Evolutionary conservation across 192 early-diverging fungal species (phyloP).

Genomic region (Gamsiella multidivaricata): DNA sequence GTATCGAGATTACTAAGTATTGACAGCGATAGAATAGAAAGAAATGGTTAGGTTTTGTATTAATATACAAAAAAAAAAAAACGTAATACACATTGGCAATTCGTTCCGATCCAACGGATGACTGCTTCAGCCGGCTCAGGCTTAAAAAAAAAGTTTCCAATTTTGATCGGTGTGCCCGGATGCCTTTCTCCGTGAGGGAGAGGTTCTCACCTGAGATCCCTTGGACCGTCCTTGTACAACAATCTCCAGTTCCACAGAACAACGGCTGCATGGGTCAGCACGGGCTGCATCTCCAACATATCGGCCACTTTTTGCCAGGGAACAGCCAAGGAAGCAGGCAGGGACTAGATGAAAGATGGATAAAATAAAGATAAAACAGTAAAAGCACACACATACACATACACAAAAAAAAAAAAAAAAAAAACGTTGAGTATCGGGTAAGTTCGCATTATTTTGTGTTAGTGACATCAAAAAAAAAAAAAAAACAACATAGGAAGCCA

Average conservation of each 20-base stretch:
- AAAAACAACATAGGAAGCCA: neutral
- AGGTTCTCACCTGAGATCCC: conserved; percentile 72
- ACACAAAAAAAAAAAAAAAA: neutral
- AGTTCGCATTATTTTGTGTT: neutral
- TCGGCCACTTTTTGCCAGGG: conserved; percentile 85
- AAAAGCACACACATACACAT: too few relatives aligned
- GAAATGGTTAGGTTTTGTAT: too few relatives aligned
- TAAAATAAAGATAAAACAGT: neutral
- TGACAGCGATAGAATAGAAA: neutral
- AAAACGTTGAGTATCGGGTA: neutral
- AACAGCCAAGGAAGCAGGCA: conserved; percentile 82
- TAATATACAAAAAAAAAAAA: neutral
- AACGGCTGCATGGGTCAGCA: conserved; percentile 87
- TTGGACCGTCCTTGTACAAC: conserved; percentile 83
- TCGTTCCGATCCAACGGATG: neutral
- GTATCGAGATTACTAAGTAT: conserved; percentile 78
- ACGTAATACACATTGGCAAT: neutral
- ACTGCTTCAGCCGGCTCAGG: too few relatives aligned
- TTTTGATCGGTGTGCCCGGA: too few relatives aligned
- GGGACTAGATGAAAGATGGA: conserved; percentile 49
- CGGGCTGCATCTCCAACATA: conserved; percentile 84
- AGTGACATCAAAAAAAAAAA: neutral
- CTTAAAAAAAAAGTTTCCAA: too few relatives aligned
- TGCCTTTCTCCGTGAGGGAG: too few relatives aligned
- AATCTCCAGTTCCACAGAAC: conserved; percentile 93